Conservation (phyloP, 2,329 filamentous ascomycete species). For the Sodiomyces alkalinus region DNA sequence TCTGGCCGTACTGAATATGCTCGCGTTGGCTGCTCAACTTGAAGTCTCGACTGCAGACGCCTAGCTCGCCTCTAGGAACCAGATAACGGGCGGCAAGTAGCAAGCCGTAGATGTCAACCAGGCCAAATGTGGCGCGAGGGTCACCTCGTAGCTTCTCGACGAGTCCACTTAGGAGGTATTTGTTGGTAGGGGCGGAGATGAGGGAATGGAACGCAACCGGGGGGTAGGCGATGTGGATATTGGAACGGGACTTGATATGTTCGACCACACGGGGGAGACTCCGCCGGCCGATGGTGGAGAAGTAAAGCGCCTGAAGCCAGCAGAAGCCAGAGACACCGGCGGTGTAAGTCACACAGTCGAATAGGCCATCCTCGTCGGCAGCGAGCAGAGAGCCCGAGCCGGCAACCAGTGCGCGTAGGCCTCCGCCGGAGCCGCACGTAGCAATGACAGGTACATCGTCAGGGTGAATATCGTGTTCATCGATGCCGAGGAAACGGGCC, state of each 20-base stretch:
- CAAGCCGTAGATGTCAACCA: conserved; percentile 88
- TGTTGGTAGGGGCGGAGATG: conserved; percentile 83
- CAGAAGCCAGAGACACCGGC: conserved; percentile 92
- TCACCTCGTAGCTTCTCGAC: conserved; percentile 87
- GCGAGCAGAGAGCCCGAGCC: conserved; percentile 79
- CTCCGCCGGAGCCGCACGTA: conserved; percentile 87
- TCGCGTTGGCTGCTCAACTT: conserved; percentile 79
- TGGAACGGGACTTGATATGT: conserved; percentile 73
- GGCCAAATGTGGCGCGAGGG: conserved; percentile 63
- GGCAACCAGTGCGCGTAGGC: conserved; percentile 76
- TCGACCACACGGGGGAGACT: conserved; percentile 57
- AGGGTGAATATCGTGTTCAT: conserved; percentile 70
- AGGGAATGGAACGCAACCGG: conserved; percentile 68
- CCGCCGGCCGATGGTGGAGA: conserved; percentile 60
- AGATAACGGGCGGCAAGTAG: conserved; percentile 72
- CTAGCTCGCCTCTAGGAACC: conserved; percentile 72
- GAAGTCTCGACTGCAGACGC: conserved; percentile 61
- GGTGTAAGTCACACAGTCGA: conserved; percentile 90
- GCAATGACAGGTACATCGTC: conserved; percentile 90
- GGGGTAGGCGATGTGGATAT: conserved; percentile 84
- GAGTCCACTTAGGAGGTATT: conserved; percentile 72
- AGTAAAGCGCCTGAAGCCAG: conserved; percentile 82
- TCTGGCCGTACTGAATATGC: conserved; percentile 60
- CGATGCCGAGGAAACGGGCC: conserved; percentile 65
- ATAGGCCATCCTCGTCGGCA: conserved; percentile 70